Percentiles rank a stretch among this genome's conserved stretches.
These are phyloP conservation scores for Cicer arietinum DNA, from an alignment of 306 rosid genomes.

Conservation along the genomic window DNA sequence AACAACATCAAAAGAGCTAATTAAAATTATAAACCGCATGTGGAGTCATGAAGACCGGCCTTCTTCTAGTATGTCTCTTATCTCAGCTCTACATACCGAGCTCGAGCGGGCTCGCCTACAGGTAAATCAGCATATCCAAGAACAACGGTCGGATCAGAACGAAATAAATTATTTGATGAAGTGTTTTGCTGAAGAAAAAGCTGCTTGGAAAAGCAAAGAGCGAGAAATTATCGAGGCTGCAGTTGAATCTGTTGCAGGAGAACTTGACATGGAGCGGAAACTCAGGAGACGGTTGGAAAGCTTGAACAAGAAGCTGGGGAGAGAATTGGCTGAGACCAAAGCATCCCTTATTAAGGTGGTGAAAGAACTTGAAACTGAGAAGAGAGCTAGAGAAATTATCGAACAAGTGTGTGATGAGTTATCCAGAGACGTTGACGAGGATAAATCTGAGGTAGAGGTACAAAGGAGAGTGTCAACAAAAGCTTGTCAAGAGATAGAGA, in stretches of 20 bases:
- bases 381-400: slow-evolving; percentile 90
- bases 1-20: slow-evolving; percentile 89
- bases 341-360: slow-evolving; percentile 76
- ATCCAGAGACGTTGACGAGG: slow-evolving; percentile 75
- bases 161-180: slow-evolving; percentile 85
- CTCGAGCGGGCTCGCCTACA: slow-evolving; percentile 92
- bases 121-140: slow-evolving; percentile 93
- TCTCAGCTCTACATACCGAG: slow-evolving; percentile 92
- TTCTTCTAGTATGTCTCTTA: slow-evolving; percentile 88
- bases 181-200: slow-evolving; percentile 94
- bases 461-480: slow-evolving; percentile 61
- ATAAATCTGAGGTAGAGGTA: slow-evolving; percentile 66
- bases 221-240: slow-evolving; percentile 90
- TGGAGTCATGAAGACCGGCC: slow-evolving; percentile 94
- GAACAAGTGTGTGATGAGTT: slow-evolving; percentile 86
- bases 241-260: slow-evolving; percentile 90
- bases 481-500: slow-evolving; percentile 68
- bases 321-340: slow-evolving; percentile 91
- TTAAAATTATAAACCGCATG: slow-evolving; percentile 88
- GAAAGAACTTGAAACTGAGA: slow-evolving; percentile 91
- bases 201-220: slow-evolving; percentile 89
- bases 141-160: slow-evolving; percentile 77
- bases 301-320: slow-evolving; percentile 93
- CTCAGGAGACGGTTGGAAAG: slow-evolving; percentile 84
- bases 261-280: slow-evolving; percentile 89